Evolutionary conservation across 2,329 filamentous ascomycete genomes (phyloP), one percentile per base, ranked within the genome.

Genomic region (Periglandula ipomoeae): DNA sequence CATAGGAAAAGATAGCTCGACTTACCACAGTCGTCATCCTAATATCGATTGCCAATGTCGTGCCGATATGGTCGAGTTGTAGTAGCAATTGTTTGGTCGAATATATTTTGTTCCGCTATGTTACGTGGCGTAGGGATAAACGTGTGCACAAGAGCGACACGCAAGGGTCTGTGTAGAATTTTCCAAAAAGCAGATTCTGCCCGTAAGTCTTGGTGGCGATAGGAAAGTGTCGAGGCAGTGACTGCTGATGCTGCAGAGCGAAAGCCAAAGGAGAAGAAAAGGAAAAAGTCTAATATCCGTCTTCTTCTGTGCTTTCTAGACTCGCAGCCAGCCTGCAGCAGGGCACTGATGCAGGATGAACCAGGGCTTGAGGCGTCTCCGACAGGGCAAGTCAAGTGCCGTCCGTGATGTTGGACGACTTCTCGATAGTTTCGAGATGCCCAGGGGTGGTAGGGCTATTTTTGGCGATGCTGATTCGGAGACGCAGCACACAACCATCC

Each of bases 1-100:
- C 53, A 24, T 35, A 30, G 44, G 23, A 30, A 22, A 45, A 50
- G 45, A 32, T 48, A 47, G 26, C 46, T 44, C 37, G 44, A 68
- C 68, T 66, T 54, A 72, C 69, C 48, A 63, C 50, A 52, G 61
- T 66, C 27, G 66, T 59, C 65, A 71, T 69, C n/a, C n/a, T n/a
- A n/a, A n/a, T n/a, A n/a, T n/a, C n/a, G n/a, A n/a, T n/a, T n/a
- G n/a, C n/a, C n/a, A n/a, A n/a, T n/a, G n/a, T n/a, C n/a, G n/a
- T n/a, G n/a, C n/a, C n/a, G n/a, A n/a, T n/a, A n/a, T n/a, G n/a
- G n/a, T n/a, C n/a, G n/a, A 47, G 54, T 55, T 24, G 30, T 44
- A 7, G 15, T 23, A 8, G 6, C 4, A 2, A n/a, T 37, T 37
- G 15, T 9, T 5, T n/a, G n/a, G 17, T 20, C 11, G 26, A 27